Percentiles rank a stretch among this genome's conserved stretches.
phyloP scores from a whole-genome alignment of 2,329 filamentous ascomycete species.

The Paracamarosporium sp. region DNA sequence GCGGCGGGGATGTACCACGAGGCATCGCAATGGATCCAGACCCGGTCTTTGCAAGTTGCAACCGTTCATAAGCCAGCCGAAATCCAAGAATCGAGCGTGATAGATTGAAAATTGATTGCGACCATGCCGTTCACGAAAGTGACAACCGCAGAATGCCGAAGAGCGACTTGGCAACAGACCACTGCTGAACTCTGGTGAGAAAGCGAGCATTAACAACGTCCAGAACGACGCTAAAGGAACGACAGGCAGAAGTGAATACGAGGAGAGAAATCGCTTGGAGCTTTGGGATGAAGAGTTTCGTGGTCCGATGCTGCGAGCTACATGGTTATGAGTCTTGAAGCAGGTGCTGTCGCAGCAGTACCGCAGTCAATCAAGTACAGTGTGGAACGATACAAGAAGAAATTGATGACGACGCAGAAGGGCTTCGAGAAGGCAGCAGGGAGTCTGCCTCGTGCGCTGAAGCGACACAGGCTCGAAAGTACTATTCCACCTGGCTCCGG shows the following conservation, averaged over 20 bases:
- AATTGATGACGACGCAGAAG: not conserved
- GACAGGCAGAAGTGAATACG: conserved; percentile 16
- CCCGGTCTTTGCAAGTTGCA: conserved; percentile 25
- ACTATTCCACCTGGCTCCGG: not conserved
- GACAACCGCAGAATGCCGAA: conserved; percentile 19
- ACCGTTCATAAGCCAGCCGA: conserved; percentile 25
- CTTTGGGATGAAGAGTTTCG: conserved; percentile 17
- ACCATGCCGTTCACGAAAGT: conserved; percentile 26
- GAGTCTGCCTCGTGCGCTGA: not conserved
- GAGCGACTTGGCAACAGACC: conserved; percentile 20
- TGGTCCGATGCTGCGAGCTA: not conserved
- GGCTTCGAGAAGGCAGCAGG: not conserved
- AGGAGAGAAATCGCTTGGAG: conserved; percentile 9
- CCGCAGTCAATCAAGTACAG: not conserved
- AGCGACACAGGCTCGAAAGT: not conserved
- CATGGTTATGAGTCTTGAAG: not conserved
- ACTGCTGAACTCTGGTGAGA: conserved; percentile 4
- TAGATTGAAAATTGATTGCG: conserved; percentile 46
- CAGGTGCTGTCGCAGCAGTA: not conserved
- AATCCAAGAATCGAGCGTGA: conserved; percentile 21
- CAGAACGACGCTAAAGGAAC: not conserved
- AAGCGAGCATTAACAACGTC: conserved; percentile 1
- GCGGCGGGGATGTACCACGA: conserved; percentile 11
- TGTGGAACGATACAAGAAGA: not conserved
- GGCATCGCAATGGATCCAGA: conserved; percentile 32